phyloP scores from a whole-genome alignment of 306 rosid genomes.

The Rosa rugosa region DNA sequence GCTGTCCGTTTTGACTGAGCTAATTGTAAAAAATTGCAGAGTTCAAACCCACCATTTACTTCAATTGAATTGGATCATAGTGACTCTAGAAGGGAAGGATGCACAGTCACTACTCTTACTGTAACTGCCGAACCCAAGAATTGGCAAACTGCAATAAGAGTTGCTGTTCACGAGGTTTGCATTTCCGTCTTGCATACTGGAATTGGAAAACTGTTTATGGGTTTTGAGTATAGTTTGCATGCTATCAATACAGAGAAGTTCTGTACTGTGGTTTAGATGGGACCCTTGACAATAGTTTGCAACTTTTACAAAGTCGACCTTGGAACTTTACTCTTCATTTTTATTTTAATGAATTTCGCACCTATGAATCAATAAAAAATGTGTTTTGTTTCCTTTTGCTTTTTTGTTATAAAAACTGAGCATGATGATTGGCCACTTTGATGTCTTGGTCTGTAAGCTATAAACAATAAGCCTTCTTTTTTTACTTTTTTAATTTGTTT shows the following conservation, averaged over 20 bases:
- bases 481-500: neutral
- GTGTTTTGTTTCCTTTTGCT: neutral
- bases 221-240: neutral
- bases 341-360: neutral
- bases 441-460: neutral
- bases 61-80: conserved; percentile 98
- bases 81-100: conserved; percentile 99
- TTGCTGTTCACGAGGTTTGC: conserved; percentile 97
- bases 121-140: conserved; percentile 94
- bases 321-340: neutral
- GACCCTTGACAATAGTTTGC: neutral
- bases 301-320: neutral
- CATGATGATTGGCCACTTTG: neutral
- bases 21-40: conserved; percentile 52
- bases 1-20: conserved; percentile 26
- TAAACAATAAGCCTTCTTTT: neutral
- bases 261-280: neutral
- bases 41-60: conserved; percentile 98
- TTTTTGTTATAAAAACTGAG: neutral
- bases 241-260: neutral
- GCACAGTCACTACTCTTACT: conserved; percentile 98
- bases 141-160: conserved; percentile 88
- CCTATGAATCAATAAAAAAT: neutral
- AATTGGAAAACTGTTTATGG: neutral
- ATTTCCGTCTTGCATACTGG: conserved; percentile 13